Evolutionary conservation across 768 basidiomycete species (phyloP), one percentile per base, ranked within the genome.

Genomic region (Antrodiella citrinella): DNA sequence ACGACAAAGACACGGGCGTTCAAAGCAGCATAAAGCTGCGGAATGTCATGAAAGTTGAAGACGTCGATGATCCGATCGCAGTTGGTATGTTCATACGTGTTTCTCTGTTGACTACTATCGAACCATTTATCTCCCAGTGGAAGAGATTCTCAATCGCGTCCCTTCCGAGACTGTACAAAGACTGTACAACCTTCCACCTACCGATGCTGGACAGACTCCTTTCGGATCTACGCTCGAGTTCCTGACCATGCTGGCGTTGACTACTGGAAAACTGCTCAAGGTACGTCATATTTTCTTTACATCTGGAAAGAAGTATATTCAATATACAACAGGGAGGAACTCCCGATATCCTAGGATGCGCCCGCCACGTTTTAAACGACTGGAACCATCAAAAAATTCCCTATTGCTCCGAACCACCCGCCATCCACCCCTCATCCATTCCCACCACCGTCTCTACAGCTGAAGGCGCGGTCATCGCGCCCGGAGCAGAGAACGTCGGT

Each of bases 381-480:
- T 99, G 95, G 94, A 97, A 97, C 59, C 81, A 90, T 51, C 92
- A 96, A 64, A 95, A 91, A 62, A 95, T 97, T 10, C 86, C 90
- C 0, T 98, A 90, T 68, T 89, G 76, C 69, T 89, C 91, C 3
- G 63, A 71, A 1, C 91, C 93, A 7, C 93, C 95, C 0, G 60
- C 71, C 5, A 63, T 89, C 2, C 91, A 94, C 62, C 84, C 90
- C 0, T 90, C 89, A 0, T 73, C 79, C 25, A 73, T 91, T 50
- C 85, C 87, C 4, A 68, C 75, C 0, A 68, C 62, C 11, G 59
- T 68, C 9, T 50, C 60, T 0, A 73, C 73, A 9, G 71, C 69
- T 4, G 64, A 76, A 67, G 62, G 47, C 57, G 58, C 45, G 11
- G 50, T 52, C n/a, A 71, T 82, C 50, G 82, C 84, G 0, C 80